Evolutionary conservation across 148 eudicot species (phyloP).

Genomic region (Rhododendron simsii): DNA sequence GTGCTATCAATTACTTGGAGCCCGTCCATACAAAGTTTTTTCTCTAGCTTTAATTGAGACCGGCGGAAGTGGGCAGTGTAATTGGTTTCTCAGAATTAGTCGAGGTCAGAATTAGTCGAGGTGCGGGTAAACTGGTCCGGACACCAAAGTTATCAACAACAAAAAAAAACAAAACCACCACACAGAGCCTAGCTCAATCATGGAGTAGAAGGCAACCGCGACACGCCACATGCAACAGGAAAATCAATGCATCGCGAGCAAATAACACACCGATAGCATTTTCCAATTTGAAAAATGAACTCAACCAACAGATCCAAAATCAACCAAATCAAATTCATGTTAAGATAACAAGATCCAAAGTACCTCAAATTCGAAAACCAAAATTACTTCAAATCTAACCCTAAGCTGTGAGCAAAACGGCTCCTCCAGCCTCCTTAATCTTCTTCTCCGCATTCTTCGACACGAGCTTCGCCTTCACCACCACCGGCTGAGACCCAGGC

Average conservation of each 20-base stretch:
- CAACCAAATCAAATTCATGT: background rate
- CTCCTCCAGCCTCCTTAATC: conserved; percentile 51
- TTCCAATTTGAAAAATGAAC: background rate
- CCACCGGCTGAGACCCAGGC: conserved; percentile 15
- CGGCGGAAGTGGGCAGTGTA: too few species aligned
- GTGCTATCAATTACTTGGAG: too few species aligned
- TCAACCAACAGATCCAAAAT: too few species aligned
- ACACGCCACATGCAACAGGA: background rate
- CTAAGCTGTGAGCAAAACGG: conserved; percentile 49
- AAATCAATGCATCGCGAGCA: background rate
- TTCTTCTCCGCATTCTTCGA: conserved; percentile 44
- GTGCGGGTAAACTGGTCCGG: too few species aligned
- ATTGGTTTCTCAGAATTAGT: too few species aligned
- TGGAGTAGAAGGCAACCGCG: background rate
- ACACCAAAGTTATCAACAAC: background rate
- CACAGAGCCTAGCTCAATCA: background rate
- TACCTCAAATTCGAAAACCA: background rate
- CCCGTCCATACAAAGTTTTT: too few species aligned
- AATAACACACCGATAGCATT: background rate
- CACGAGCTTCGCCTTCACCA: conserved; percentile 30
- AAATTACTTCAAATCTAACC: background rate
- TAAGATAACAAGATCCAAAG: background rate
- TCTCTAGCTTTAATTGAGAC: too few species aligned
- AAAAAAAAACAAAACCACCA: background rate
- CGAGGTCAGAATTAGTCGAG: too few species aligned